Percentiles rank a stretch among this genome's conserved stretches.
These are phyloP conservation scores for Agaricus blazei DNA, from an alignment of 768 basidiomycete species.

Conservation along the genomic window DNA sequence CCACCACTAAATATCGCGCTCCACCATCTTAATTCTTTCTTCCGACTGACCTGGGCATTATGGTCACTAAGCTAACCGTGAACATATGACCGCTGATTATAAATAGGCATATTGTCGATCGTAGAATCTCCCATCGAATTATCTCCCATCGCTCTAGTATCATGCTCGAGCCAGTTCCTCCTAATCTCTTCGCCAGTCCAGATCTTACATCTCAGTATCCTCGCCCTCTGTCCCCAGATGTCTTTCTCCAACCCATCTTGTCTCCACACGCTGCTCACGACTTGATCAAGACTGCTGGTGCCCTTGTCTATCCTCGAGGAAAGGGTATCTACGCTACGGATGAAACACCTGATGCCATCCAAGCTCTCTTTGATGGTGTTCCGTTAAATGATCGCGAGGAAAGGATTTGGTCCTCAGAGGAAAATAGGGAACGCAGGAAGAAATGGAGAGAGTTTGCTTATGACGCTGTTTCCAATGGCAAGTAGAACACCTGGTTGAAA, in stretches of 20 bases:
- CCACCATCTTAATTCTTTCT: no score
- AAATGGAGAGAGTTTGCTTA: slow-evolving; percentile 43
- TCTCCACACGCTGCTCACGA: slow-evolving; percentile 34
- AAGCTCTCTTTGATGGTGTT: slow-evolving; percentile 31
- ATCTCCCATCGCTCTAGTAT: not conserved
- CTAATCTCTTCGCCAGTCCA: slow-evolving; percentile 25
- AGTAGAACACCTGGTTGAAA: not conserved
- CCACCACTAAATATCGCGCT: no score
- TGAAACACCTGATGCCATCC: slow-evolving; percentile 40
- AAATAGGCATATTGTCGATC: not conserved
- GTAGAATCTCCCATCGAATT: not conserved
- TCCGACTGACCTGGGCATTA: no score
- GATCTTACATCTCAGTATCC: slow-evolving; percentile 18
- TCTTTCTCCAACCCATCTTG: slow-evolving; percentile 36
- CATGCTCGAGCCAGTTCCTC: slow-evolving; percentile 15
- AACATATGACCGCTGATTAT: not conserved
- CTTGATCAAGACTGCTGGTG: slow-evolving; percentile 37
- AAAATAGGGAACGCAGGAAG: slow-evolving; percentile 32
- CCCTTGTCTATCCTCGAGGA: slow-evolving; percentile 41
- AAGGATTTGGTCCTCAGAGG: slow-evolving; percentile 26
- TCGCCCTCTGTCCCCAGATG: slow-evolving; percentile 13
- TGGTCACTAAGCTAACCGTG: no score
- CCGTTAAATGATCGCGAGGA: slow-evolving; percentile 20
- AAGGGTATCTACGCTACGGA: slow-evolving; percentile 54
- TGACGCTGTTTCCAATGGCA: slow-evolving; percentile 34